Conservation (phyloP, 352 stramenopile genomes). For the Globisporangium cederbergense region DNA sequence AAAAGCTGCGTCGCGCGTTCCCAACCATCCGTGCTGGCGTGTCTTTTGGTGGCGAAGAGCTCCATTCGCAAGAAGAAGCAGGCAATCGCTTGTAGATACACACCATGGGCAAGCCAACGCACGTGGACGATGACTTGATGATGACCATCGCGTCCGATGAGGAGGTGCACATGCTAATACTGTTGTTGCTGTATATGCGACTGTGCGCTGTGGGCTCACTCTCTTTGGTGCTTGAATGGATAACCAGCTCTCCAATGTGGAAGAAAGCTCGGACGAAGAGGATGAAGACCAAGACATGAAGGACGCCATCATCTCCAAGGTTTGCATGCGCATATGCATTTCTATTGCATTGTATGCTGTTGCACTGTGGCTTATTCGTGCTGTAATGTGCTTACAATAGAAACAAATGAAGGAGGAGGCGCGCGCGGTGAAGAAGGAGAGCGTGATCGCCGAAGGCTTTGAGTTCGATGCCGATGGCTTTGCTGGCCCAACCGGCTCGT, state of each 20-base stretch:
- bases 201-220: neutral
- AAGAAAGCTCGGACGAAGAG: conserved; percentile 76
- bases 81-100: conserved; percentile 6
- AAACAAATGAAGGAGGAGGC: conserved; percentile 46
- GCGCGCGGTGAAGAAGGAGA: conserved; percentile 41
- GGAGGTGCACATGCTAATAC: conserved; percentile 31
- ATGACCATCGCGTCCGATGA: conserved; percentile 89
- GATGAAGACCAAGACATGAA: conserved; percentile 39
- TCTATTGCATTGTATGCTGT: neutral
- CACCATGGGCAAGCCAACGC: conserved; percentile 33
- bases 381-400: conserved; percentile 8
- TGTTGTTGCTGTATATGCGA: neutral
- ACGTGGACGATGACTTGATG: conserved; percentile 65
- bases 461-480: conserved; percentile 79
- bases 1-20: conserved; percentile 14
- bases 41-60: conserved; percentile 23
- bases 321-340: conserved; percentile 3
- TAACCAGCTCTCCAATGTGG: conserved; percentile 49
- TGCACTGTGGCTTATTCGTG: neutral
- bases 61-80: conserved; percentile 9
- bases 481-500: conserved; percentile 50
- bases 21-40: conserved; percentile 20
- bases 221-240: neutral
- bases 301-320: conserved; percentile 69
- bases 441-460: conserved; percentile 76